Evolutionary conservation across 169 alveolate genomes (phyloP), one percentile per base, ranked within the genome.

Genomic region (Perkinsus olseni): DNA sequence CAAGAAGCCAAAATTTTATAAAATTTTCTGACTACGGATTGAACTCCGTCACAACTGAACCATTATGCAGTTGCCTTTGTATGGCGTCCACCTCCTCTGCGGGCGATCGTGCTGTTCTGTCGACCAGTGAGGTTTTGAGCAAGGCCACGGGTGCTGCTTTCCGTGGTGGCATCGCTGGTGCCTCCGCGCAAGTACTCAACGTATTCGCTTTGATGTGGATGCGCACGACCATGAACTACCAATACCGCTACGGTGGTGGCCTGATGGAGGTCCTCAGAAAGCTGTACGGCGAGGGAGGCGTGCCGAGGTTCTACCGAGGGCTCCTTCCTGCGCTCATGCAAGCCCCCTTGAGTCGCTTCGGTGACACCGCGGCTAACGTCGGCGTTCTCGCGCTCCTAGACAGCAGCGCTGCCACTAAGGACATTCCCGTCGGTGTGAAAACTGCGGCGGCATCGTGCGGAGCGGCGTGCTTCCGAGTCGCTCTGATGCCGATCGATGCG

Each of bases 171-270:
- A 62, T 62, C 31, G 82, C 82, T 21, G 82, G 82, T 13, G 82
- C 82, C 82, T 62, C 82, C 31, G 82, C 82, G 36, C 82, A 62
- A 24, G 82, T 62, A 0, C 31, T 62, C 31, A 62, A 91, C 74
- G 92, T 91, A 62, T 37, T 91, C 38, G 92, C 96, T 6, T 93
- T 96, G 91, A 96, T 96, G 97, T 96, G 97, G 97, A 90, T 96
- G 92, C 92, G 97, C 92, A 96, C 97, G 91, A 93, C 96, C 34
- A 96, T 96, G 96, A 96, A 96, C 94, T 96, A 95, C 74, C 95
- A 96, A 93, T 96, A 96, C 93, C 94, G 94, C 91, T 93, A 94
- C 92, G 97, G 96, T 51, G 95, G 95, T 21, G 8, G 93, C 31
- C 82, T 62, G 4, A 4, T 8, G 4, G 82, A 62, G 82, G 82